Evolutionary conservation across 768 basidiomycete genomes (phyloP), one percentile per base, ranked within the genome.

Genomic region (Multifurca ochricompacta): DNA sequence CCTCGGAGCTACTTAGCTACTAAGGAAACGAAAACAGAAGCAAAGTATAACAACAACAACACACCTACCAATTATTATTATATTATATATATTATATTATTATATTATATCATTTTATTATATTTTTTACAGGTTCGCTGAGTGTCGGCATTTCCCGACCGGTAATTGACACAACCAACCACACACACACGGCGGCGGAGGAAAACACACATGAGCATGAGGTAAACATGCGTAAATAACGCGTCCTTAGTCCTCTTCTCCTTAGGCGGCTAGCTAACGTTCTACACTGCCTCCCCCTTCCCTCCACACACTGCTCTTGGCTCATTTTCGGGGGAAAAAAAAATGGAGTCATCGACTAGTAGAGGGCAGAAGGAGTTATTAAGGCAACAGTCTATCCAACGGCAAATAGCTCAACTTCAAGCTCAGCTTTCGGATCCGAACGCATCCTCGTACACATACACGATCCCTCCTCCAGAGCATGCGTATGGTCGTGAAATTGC

Each of bases 311-410:
- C 47, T 27, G 30, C 19, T 23, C 23, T 48, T 18, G 31, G 53
- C 36, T 16, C 48, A 31, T 30, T 23, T 31, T 30, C 11, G 6
- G n/a, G n/a, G n/a, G n/a, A n/a, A n/a, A n/a, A n/a, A n/a, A 6
- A 23, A 30, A 85, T 86, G 84, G 74, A 83, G 41, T 83, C 84
- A 0, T 72, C 75, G 18, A 71, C 74, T 1, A 70, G 68, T 55
- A 73, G 77, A 59, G 58, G 56, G 2, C 60, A 70, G 36, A 67
- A 69, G 9, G 74, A 75, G 25, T 65, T 64, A 40, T 67, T 63
- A 27, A 73, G 64, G 48, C 79, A 82, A 51, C 73, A 71, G 37
- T 74, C 78, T 34, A 66, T 88, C 11, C 70, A 73, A 37, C 69
- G 66, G 14, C 73, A 86, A 58, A 87, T 88, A 44, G 74, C 76